Evolutionary conservation across 306 rosid species (phyloP), one percentile per base, ranked within the genome.

Genomic region (Rosa lucieae): DNA sequence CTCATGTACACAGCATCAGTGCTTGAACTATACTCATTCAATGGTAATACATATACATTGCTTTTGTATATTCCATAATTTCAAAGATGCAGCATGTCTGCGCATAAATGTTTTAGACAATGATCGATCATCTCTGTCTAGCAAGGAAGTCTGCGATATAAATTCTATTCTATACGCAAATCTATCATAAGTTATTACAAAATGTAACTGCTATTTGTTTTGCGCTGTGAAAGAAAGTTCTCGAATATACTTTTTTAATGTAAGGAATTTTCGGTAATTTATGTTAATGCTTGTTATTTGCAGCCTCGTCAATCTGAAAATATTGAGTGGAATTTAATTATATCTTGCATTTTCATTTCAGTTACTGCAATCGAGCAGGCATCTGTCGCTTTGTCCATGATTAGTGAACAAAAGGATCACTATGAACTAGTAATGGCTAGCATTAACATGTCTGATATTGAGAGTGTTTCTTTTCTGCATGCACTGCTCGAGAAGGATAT

Each of bases 361-460:
- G 90, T 89, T 70, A 85, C 87, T 26, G 49, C 83, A 23, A 67
- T 82, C 39, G 48, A 46, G 49, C 49, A 47, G 47, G 82, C 80
- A 76, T 74, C 89, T 2, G 66, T n/a, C 23, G 96, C 96, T 14
- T 63, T 85, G 73, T 85, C 89, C 46, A 83, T 85, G 83, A 80
- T 89, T 59, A 17, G n/a, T n/a, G 48, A 82, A 43, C 61, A 76
- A 21, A 48, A 82, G 62, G 18, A 69, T 7, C 48, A 1, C 10
- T 91, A 83, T 80, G 70, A 85, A 70, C 79, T 89, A 14, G 84
- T 89, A 56, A 80, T 91, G 76, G 86, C 87, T 12, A 82, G 85
- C 75, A 77, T 61, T 2, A 72, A 77, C 71, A 78, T 86, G 86
- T 82, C 87, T 18, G 93, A 77, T 39, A 80, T 78, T 73, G 79